Evolutionary conservation across 768 basidiomycete genomes (phyloP).

Genomic region (Phaeotremella fagi): DNA sequence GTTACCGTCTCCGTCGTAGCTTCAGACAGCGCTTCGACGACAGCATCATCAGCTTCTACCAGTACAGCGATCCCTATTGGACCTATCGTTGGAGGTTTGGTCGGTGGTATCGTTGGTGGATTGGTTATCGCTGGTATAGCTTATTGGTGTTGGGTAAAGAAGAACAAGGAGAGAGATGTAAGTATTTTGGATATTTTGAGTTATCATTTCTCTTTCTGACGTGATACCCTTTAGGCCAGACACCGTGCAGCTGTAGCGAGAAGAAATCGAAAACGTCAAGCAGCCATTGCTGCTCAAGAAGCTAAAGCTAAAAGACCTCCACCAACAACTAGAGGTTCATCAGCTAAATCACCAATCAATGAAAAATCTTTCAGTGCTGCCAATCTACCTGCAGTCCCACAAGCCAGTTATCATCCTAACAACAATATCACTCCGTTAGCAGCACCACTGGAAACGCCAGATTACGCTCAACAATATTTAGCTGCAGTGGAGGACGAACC

Average conservation of each 20-base stretch:
- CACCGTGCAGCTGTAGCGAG: neutral
- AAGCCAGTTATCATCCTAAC: neutral
- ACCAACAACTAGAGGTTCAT: neutral
- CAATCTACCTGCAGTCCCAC: neutral
- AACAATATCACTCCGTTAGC: neutral
- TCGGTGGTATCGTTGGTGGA: neutral
- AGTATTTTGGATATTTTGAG: neutral
- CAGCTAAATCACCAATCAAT: neutral
- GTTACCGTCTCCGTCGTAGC: constrained; percentile 6
- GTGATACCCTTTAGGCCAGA: neutral
- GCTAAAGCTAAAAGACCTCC: neutral
- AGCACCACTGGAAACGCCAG: neutral
- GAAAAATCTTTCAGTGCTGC: neutral
- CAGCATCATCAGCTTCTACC: neutral
- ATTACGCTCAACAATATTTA: neutral
- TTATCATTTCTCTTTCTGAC: neutral
- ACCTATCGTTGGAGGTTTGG: neutral
- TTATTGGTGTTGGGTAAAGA: neutral
- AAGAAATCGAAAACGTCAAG: neutral
- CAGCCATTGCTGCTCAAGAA: neutral
- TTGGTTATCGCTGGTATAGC: neutral
- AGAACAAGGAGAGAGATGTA: constrained; percentile 1
- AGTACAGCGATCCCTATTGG: neutral
- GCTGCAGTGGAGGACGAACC: neutral
- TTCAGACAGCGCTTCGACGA: neutral